Evolutionary conservation across 345 rosid species (phyloP), one percentile per base, ranked within the genome.

Genomic region (Boechera stricta): DNA sequence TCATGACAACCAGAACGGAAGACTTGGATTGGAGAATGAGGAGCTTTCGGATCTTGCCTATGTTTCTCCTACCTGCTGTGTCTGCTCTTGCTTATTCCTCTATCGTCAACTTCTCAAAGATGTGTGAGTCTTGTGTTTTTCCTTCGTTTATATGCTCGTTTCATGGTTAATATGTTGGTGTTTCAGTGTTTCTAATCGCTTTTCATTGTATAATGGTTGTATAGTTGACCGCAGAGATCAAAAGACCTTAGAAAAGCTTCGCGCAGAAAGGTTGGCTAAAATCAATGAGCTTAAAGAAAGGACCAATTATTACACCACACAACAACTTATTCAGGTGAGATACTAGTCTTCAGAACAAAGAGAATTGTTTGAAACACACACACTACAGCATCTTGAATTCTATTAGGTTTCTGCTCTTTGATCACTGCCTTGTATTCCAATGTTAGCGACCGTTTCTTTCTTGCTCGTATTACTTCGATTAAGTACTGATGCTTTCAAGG

Each of bases 231-330:
- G 80, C 38, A 95, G 85, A 82, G 97, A 95, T 86, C 91, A 92
- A 72, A 89, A 85, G 80, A 85, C 85, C 55, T 84, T 95, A 64
- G 97, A 88, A 81, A 87, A 86, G 81, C 92, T 92, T 57, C 90
- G 94, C 36, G 88, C 90, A 36, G 99, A 95, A 79, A 87, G 97
- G 82, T 87, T 89, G 85, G 90, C 85, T 5, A 95, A 91, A 83
- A 92, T 95, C 58, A 88, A 95, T 65, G 99, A 91, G 80, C 96
- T 95, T 74, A 95, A 95, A 78, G 99, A 95, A 84, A 86, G 80
- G 80, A 95, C 96, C 67, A 95, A 95, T 82, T 92, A 91, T 81
- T 92, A 95, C 78, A 83, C 86, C 52, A 95, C 97, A 4, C 98
- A 95, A 58, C 96, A 89, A 77, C 90, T 95, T 78, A 95, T 95